Percentiles rank a stretch among this genome's conserved stretches.
Evolutionary conservation across 768 basidiomycete species (phyloP).

Genomic region (Royoungia palumana): DNA sequence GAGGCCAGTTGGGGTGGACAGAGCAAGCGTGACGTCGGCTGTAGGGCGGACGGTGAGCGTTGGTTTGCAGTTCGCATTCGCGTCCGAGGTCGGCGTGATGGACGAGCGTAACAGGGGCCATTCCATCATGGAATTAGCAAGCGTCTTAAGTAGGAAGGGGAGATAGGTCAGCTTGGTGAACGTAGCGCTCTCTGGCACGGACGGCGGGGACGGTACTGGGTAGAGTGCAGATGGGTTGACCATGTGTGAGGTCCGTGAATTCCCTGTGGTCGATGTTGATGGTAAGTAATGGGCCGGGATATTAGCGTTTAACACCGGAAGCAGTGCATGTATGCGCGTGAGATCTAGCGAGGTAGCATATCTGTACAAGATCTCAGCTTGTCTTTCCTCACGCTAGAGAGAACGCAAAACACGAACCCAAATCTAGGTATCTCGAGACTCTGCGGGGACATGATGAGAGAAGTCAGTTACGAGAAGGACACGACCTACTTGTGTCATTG

Average conservation of each 20-base stretch:
- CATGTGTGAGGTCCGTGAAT: slow-evolving; percentile 17
- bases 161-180: slow-evolving; percentile 75
- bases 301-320: slow-evolving; percentile 62
- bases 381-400: background rate
- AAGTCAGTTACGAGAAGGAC: background rate
- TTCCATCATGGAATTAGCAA: slow-evolving; percentile 74
- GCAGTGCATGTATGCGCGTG: slow-evolving; percentile 59
- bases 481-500: slow-evolving; percentile 70
- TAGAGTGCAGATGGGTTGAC: slow-evolving; percentile 41
- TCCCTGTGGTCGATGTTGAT: slow-evolving; percentile 34
- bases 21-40: slow-evolving; percentile 71
- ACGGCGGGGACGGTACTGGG: slow-evolving; percentile 37
- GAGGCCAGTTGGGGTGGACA: slow-evolving; percentile 79
- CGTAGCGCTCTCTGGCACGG: slow-evolving; percentile 49
- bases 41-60: slow-evolving; percentile 68
- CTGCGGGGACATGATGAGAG: slow-evolving; percentile 34
- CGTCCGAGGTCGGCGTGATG: slow-evolving; percentile 46
- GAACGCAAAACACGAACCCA: slow-evolving; percentile 43
- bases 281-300: slow-evolving; percentile 60
- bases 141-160: slow-evolving; percentile 79
- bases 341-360: slow-evolving; percentile 77
- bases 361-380: slow-evolving; percentile 33
- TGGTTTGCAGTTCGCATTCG: slow-evolving; percentile 43
- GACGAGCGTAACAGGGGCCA: slow-evolving; percentile 84
- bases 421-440: slow-evolving; percentile 86